A percentile compares a stretch with the other conserved stretches of the same genome.
phyloP scores from a whole-genome alignment of 306 rosid species.

The Cucumis cinereus region DNA sequence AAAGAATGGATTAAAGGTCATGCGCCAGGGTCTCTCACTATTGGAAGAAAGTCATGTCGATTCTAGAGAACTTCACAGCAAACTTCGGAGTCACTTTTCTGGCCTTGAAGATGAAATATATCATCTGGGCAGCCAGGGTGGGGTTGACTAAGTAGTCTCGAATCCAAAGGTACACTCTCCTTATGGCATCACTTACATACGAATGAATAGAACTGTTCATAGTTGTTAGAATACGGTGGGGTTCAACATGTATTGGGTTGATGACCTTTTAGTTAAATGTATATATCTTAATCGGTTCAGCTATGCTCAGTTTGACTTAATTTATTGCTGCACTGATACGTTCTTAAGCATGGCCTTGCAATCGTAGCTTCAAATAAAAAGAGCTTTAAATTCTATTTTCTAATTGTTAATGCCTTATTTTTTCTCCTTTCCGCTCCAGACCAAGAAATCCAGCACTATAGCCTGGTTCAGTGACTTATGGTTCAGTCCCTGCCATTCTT shows the following conservation, averaged over 20 bases:
- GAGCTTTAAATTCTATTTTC: not conserved
- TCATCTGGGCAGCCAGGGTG: slow-evolving; percentile 46
- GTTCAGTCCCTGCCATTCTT: not conserved
- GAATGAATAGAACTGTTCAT: not conserved
- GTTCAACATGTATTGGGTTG: not conserved
- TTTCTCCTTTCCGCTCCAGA: not conserved
- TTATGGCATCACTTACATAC: not conserved
- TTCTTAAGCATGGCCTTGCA: not conserved
- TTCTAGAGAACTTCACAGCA: slow-evolving; percentile 31
- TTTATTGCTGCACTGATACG: not conserved
- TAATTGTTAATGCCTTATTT: not conserved
- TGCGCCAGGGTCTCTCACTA: slow-evolving; percentile 52
- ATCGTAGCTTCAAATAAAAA: not conserved
- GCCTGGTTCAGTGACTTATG: not conserved
- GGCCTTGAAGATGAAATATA: slow-evolving; percentile 51
- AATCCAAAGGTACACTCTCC: not conserved
- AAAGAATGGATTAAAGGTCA: slow-evolving; percentile 53
- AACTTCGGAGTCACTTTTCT: slow-evolving; percentile 48
- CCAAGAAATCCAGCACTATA: not conserved
- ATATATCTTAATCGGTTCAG: not conserved
- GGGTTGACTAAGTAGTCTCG: slow-evolving; percentile 16
- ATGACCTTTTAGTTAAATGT: not conserved
- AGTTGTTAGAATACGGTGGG: not conserved
- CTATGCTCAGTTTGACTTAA: not conserved
- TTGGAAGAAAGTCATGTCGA: slow-evolving; percentile 44